Conservation (phyloP, 176 grass and related monocot genomes). For the Metroxylon sagu region DNA sequence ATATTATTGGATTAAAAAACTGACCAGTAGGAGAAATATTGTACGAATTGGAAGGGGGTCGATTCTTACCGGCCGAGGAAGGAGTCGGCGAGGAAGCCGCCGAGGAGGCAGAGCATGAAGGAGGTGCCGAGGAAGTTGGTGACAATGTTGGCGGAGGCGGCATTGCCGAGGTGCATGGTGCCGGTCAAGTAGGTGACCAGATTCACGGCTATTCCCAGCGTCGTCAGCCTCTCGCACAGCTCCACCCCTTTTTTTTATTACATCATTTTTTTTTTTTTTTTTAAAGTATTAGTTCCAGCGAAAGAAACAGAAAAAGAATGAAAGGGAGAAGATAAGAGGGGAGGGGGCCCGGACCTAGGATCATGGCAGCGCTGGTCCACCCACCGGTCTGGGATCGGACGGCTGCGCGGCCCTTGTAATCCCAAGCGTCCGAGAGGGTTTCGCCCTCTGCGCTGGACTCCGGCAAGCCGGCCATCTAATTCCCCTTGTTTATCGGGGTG, state of each 20-base stretch:
- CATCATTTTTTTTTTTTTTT: too few relatives aligned
- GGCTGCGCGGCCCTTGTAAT: conserved; percentile 35
- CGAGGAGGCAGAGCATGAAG: conserved; percentile 21
- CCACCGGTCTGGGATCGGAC: conserved; percentile 21
- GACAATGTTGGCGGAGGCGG: conserved; percentile 11
- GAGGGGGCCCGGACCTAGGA: conserved; percentile 6
- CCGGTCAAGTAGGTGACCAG: conserved; percentile 16
- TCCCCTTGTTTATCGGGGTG: too few relatives aligned
- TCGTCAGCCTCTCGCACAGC: conserved; percentile 14
- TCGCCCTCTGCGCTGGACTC: background rate
- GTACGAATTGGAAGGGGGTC: background rate
- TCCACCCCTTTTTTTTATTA: conserved; percentile 4
- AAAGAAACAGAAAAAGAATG: too few relatives aligned
- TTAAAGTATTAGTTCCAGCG: background rate
- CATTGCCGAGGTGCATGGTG: conserved; percentile 21
- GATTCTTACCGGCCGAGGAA: conserved; percentile 6
- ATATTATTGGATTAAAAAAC: background rate
- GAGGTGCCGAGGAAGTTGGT: conserved; percentile 17
- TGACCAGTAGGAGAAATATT: too few relatives aligned
- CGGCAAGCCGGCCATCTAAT: conserved; percentile 11
- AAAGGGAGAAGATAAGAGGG: background rate
- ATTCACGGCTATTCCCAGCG: conserved; percentile 15
- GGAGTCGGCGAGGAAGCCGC: conserved; percentile 12
- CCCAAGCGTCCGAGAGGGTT: conserved; percentile 24
- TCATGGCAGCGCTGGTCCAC: conserved; percentile 37